Base-by-base conservation (phyloP, 495 filamentous ascomycete species). In the Hyaloscypha finlandica region DNA sequence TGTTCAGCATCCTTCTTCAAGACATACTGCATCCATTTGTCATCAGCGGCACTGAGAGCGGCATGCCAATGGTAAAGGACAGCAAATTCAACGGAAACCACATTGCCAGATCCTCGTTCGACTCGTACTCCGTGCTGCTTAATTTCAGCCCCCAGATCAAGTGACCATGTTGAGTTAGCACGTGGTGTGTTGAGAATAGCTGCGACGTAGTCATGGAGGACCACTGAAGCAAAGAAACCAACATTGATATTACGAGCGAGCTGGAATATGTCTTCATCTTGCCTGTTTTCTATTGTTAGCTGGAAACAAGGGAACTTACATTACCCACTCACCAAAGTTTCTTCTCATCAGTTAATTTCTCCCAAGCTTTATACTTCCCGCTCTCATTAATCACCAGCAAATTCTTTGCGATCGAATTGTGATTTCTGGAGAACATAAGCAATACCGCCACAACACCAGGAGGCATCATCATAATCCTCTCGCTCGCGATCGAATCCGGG, bases 151-250 rank as follows among this genome's bases (percentile, higher is more conserved):
- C 91, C 86, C 30, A 90, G 91, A 61, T 92, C 91, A 59, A 96
- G 81, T 11, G 87, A 91, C 91, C 92, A 96, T 3, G 88, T 90
- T 19, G 89, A 90, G 73, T 91, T 88, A 58, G 84, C 85, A 45
- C 90, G 83, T 76, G 93, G 93, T 61, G 92, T 76, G 74, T 94
- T 94, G 75, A 94, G 83, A 71, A 96, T 94, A 29, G 90, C 92
- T 20, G 90, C 86, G 45, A 96, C 84, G 73, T 96, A 96, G 72
- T 96, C 92, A 60, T 89, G 82, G 31, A 95, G 80, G 5, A 91
- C 89, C 68, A 94, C 91, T 78, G 93, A 92, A 73, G 93, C 91
- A 76, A 92, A 94, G n/a, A 94, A 81, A 59, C 92, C 91, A 39
- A 90, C 92, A 4, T 90, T 93, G 67, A 94, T 83, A 67, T 94